A percentile compares a stretch with the other conserved stretches of the same genome.
These are phyloP conservation scores for Rhizopus delemar DNA, from an alignment of 371 early-diverging fungal genomes.

Conservation along the genomic window DNA sequence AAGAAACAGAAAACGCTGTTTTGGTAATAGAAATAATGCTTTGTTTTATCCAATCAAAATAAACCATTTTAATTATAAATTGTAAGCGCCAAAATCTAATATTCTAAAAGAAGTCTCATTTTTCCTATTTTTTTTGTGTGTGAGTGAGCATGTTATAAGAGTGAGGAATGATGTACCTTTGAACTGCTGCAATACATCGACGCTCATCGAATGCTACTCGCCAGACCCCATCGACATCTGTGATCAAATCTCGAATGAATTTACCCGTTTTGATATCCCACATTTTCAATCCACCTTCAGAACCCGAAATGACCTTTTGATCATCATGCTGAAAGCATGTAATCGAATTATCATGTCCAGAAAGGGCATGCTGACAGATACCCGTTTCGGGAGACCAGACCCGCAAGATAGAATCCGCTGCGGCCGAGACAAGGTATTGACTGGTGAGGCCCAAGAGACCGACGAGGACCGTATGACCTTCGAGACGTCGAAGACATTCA, in stretches of 20 bases:
- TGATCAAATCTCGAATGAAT: constrained; percentile 74
- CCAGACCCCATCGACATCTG: constrained; percentile 86
- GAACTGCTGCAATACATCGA: constrained; percentile 85
- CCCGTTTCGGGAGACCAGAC: constrained; percentile 90
- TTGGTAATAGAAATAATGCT: not conserved
- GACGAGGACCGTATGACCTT: constrained; percentile 90
- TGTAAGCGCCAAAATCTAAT: constrained; percentile 52
- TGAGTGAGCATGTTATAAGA: not conserved
- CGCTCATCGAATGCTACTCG: constrained; percentile 84
- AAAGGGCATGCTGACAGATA: constrained; percentile 68
- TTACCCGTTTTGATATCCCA: constrained; percentile 89
- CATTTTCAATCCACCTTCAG: constrained; percentile 89
- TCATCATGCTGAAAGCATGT: constrained; percentile 95
- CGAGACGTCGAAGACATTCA: constrained; percentile 55
- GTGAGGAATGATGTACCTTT: constrained; percentile 47
- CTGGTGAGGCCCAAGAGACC: constrained; percentile 87
- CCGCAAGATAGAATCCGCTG: constrained; percentile 92
- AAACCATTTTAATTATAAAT: constrained; percentile 2
- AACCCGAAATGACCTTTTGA: constrained; percentile 89
- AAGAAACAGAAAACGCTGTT: not conserved
- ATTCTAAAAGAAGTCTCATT: constrained; percentile 55
- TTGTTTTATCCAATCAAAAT: no score
- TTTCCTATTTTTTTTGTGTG: constrained; percentile 15
- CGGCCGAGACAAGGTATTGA: constrained; percentile 88
- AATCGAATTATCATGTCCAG: constrained; percentile 80